phyloP scores from a whole-genome alignment of 2,329 filamentous ascomycete species.

The Botrytis aclada region DNA sequence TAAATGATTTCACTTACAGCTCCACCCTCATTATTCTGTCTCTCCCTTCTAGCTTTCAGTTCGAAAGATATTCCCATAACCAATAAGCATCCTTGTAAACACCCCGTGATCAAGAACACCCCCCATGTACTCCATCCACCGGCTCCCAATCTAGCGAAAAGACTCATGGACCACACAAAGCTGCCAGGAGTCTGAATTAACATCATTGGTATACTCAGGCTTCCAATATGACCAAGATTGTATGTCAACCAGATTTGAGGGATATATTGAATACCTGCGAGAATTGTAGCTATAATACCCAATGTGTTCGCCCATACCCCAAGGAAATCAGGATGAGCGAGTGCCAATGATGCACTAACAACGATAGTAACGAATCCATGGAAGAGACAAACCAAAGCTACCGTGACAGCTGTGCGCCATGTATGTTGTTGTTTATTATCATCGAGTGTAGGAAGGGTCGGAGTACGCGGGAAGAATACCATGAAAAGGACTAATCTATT shows the following conservation, averaged over 20 bases:
- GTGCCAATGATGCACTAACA: constrained; percentile 64
- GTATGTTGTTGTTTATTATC: constrained; percentile 52
- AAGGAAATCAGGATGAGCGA: constrained; percentile 61
- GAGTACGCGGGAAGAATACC: constrained; percentile 77
- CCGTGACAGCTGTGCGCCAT: constrained; percentile 75
- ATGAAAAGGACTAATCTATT: constrained; percentile 85
- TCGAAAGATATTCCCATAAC: constrained; percentile 78
- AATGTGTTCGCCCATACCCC: constrained; percentile 81
- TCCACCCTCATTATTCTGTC: constrained; percentile 19
- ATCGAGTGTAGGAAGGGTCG: constrained; percentile 40
- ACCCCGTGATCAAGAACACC: constrained; percentile 81
- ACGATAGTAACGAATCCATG: constrained; percentile 72
- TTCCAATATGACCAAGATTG: constrained; percentile 78
- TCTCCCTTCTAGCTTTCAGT: constrained; percentile 38
- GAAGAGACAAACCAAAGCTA: constrained; percentile 68
- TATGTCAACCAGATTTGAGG: constrained; percentile 95
- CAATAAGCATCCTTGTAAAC: constrained; percentile 78
- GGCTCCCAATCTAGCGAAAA: constrained; percentile 74
- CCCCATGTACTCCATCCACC: constrained; percentile 96
- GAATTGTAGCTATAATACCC: constrained; percentile 71
- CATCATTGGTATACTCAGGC: constrained; percentile 96
- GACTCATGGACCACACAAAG: constrained; percentile 81
- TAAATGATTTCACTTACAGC: constrained; percentile 18
- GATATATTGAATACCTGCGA: constrained; percentile 87
- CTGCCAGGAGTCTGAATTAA: constrained; percentile 94